These are phyloP conservation scores for Acanthamoeba quina DNA, from an alignment of 208 protist species.

Conservation along the genomic window DNA sequence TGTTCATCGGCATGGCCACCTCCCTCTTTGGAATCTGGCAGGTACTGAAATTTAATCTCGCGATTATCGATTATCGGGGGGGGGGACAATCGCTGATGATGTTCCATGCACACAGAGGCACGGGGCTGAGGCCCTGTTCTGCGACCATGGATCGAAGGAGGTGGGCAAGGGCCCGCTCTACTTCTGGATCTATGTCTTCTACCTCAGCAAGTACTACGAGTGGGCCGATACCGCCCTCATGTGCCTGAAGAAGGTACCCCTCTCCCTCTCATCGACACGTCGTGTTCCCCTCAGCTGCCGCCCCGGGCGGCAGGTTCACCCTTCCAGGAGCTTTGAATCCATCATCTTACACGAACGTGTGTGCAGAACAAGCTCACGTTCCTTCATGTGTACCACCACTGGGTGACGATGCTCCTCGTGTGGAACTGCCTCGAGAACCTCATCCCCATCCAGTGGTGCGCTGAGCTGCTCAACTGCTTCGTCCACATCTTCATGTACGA, in stretches of 20 bases:
- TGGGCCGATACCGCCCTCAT: constrained; percentile 82
- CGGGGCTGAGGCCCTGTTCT: constrained; percentile 44
- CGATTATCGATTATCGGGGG: not conserved
- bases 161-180: constrained; percentile 62
- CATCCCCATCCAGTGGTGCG: constrained; percentile 59
- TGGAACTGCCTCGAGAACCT: constrained; percentile 67
- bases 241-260: constrained; percentile 74
- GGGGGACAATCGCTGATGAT: not conserved
- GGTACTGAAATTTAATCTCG: not conserved
- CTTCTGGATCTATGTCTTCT: constrained; percentile 76
- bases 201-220: constrained; percentile 79
- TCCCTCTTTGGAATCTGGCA: constrained; percentile 55
- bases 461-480: constrained; percentile 68
- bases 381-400: constrained; percentile 83
- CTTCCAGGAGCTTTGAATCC: too few species aligned
- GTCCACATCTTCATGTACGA: constrained; percentile 77
- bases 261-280: not conserved
- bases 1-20: constrained; percentile 57
- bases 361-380: constrained; percentile 73
- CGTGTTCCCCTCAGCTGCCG: too few species aligned
- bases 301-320: not conserved
- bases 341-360: not conserved
- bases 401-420: constrained; percentile 66
- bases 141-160: constrained; percentile 38
- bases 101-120: not conserved